A percentile compares a stretch with the other conserved stretches of the same genome.
Evolutionary conservation across 108 stramenopile species (phyloP).

Genomic region (Nitzschia sp.): DNA sequence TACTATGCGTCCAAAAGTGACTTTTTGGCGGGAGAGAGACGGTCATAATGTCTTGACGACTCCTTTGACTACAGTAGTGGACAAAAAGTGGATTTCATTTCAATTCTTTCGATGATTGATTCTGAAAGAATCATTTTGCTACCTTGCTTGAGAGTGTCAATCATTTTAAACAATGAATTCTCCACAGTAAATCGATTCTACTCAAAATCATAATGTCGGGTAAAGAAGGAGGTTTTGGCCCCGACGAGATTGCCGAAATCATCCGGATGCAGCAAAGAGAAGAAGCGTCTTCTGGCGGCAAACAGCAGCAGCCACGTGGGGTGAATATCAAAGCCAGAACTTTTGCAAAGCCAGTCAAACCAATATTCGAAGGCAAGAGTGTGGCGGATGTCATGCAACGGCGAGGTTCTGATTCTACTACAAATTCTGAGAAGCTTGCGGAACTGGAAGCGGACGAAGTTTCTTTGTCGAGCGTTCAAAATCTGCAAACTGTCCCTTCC

Average conservation of each 20-base stretch:
- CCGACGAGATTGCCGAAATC: constrained; percentile 8
- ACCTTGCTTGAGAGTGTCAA: no score
- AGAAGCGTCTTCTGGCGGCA: neutral
- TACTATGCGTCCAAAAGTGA: no score
- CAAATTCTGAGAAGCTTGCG: neutral
- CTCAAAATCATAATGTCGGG: neutral
- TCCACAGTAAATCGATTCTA: no score
- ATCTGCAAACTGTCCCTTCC: constrained; percentile 15
- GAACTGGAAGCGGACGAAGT: constrained; percentile 10
- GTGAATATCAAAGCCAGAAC: constrained; percentile 6
- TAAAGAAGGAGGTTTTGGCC: neutral
- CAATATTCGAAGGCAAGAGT: constrained; percentile 19
- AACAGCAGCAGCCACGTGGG: neutral
- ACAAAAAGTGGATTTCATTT: no score
- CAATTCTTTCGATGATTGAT: no score
- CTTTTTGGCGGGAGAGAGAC: no score
- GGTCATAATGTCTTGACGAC: no score
- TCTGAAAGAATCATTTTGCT: no score
- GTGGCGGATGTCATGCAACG: constrained; percentile 3
- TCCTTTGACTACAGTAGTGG: no score
- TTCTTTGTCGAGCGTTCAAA: constrained; percentile 7
- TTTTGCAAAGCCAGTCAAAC: constrained; percentile 20
- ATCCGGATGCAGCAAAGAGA: constrained; percentile 3
- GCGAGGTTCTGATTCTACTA: neutral
- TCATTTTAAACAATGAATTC: no score